These are phyloP conservation scores for Entomortierella lignicola DNA, from an alignment of 192 early-diverging fungal genomes.

Conservation along the genomic window DNA sequence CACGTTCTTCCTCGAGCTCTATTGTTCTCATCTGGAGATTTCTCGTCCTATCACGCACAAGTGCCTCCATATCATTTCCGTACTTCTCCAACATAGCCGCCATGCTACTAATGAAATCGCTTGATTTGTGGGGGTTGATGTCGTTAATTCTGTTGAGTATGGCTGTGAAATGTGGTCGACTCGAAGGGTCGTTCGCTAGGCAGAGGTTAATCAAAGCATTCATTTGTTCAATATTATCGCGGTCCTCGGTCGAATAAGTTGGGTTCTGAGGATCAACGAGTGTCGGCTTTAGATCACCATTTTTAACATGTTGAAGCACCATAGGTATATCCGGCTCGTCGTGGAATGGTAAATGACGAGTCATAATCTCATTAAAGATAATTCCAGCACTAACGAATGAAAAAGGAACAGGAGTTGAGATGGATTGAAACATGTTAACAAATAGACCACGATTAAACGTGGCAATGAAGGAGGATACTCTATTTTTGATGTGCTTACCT, in stretches of 20 bases:
- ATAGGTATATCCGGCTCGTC: conserved; percentile 10
- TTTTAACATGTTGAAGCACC: conserved; percentile 25
- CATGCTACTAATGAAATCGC: conserved; percentile 57
- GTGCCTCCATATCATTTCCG: conserved; percentile 60
- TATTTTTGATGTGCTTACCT: conserved; percentile 24
- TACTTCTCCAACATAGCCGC: conserved; percentile 60
- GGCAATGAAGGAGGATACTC: too few relatives aligned
- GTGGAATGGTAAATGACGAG: conserved; percentile 51
- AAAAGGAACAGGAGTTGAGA: neutral
- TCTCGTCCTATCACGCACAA: conserved; percentile 52
- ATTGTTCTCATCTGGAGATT: conserved; percentile 56
- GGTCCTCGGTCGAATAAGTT: conserved; percentile 20
- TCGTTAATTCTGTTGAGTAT: conserved; percentile 43
- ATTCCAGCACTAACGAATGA: conserved; percentile 48
- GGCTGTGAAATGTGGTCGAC: conserved; percentile 45
- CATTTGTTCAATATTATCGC: conserved; percentile 45
- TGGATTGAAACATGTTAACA: neutral
- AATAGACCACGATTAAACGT: too few relatives aligned
- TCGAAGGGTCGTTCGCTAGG: conserved; percentile 18
- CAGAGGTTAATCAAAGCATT: conserved; percentile 35
- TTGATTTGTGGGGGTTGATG: conserved; percentile 53
- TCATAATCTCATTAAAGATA: conserved; percentile 61
- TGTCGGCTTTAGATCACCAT: conserved; percentile 27
- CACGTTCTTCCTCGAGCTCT: conserved; percentile 57
- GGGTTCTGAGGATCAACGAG: conserved; percentile 10